Conservation (phyloP, 768 basidiomycete species). For the Kockovaella imperatae region DNA sequence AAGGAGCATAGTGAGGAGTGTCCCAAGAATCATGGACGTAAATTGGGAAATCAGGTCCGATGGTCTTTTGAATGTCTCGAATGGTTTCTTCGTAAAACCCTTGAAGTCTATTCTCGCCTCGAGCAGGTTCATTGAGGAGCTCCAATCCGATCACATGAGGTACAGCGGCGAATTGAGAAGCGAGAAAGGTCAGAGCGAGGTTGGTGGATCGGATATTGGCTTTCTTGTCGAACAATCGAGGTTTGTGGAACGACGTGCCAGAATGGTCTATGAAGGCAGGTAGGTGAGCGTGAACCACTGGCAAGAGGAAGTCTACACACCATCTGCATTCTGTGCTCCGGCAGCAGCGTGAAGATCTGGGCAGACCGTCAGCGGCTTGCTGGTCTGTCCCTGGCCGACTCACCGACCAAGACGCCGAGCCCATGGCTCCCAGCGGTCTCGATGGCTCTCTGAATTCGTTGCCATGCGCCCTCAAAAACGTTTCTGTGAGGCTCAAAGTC, state of each 20-base stretch:
- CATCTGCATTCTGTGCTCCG: conserved; percentile 50
- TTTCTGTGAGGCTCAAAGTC: conserved; percentile 56
- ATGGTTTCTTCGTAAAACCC: conserved; percentile 61
- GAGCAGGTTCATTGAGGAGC: conserved; percentile 55
- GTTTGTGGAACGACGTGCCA: conserved; percentile 49
- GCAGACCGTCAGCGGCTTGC: not conserved
- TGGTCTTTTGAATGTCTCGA: conserved; percentile 51
- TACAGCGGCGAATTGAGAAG: conserved; percentile 45
- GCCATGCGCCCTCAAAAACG: conserved; percentile 60
- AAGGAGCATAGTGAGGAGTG: conserved; percentile 57
- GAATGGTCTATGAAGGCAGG: conserved; percentile 43
- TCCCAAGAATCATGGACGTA: conserved; percentile 73
- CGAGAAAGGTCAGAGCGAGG: conserved; percentile 42
- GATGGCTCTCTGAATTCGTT: conserved; percentile 53
- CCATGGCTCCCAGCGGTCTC: conserved; percentile 59
- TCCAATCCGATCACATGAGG: conserved; percentile 55
- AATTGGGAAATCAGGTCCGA: conserved; percentile 55
- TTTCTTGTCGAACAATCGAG: conserved; percentile 32
- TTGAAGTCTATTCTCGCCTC: conserved; percentile 52
- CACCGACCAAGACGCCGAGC: conserved; percentile 67
- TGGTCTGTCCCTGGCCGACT: conserved; percentile 1
- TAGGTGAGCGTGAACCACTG: not conserved
- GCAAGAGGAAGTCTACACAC: conserved; percentile 9
- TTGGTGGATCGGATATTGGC: conserved; percentile 40
- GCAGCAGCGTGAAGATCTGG: conserved; percentile 68